A percentile compares a stretch with the other conserved stretches of the same genome.
phyloP scores from a whole-genome alignment of 441 rosid species.

The Eugenia klotzschiana region DNA sequence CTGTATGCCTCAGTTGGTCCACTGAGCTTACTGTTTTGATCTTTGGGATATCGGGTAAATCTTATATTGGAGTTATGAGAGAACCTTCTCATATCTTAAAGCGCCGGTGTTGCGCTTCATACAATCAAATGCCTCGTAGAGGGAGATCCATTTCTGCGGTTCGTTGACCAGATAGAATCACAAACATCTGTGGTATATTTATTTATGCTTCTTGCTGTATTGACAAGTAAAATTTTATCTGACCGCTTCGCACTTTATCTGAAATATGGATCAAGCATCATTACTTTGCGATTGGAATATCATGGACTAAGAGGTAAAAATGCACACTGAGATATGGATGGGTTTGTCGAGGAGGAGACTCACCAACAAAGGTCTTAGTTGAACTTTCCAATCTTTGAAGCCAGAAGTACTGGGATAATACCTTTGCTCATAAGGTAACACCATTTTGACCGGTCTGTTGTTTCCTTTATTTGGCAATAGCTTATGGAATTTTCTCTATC shows the following conservation, averaged over 20 bases:
- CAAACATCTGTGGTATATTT: neutral
- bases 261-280: neutral
- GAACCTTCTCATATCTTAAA: neutral
- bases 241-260: neutral
- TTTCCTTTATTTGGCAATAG: neutral
- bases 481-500: neutral
- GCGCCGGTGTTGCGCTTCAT: neutral
- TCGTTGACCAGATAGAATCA: neutral
- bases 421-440: neutral
- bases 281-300: neutral
- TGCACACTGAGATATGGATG: neutral
- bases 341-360: neutral
- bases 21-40: neutral
- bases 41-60: neutral
- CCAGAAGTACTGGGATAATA: neutral
- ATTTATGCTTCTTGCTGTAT: neutral
- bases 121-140: neutral
- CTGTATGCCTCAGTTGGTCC: neutral
- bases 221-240: neutral
- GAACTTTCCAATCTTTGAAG: neutral
- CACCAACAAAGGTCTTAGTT: neutral
- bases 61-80: neutral
- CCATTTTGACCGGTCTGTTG: neutral
- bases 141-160: neutral
- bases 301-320: neutral